Base-by-base conservation (phyloP, 2,329 filamentous ascomycete species). In the Aureobasidium subglaciale region DNA sequence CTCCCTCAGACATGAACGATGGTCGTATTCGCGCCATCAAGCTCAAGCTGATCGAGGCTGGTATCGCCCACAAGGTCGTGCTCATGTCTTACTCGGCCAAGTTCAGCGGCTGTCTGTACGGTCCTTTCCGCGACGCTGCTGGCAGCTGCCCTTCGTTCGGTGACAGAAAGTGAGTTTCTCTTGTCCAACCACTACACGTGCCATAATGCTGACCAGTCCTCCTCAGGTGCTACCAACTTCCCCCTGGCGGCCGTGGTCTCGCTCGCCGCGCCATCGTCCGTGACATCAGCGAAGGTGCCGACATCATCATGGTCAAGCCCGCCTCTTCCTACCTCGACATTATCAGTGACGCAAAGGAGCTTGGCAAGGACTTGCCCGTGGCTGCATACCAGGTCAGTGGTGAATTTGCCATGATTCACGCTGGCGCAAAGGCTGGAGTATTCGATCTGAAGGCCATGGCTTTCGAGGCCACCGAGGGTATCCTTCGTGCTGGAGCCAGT, bases 291-390 rank as follows among this genome's bases (percentile, higher is more conserved):
- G 93, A 99, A 73, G 93, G 93, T 24, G 93, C 93, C 18, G 93
- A 99, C 67, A 90, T 96, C 63, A 96, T 99, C 73, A 96, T 99
- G 92, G 93, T 99, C 59, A 99, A 99, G 79, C 93, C 93, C 2
- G 93, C 93, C 9, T 88, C 88, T 64, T 90, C 92, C 71, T 99
- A 96, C 70, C 80, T 99, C 42, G 93, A 99, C 72, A 96, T 99
- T 65, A 97, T 99, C 70, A 90, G 88, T 63, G 93, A 99, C 68
- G 93, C 93, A 53, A 97, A 96, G 77, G 90, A 96, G 54, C 81
- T 97, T 54, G 92, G 89, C 58, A 87, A 85, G 68, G 90, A 97
- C 70, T 79, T 97, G 71, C 93, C 93, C 2, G 81, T 99, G 32
- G 92, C 93, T 1, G 92, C 93, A 20, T 99, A 99, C 71, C 93